Conservation (phyloP, 2,329 filamentous ascomycete genomes). For the Pseudophaeomoniella oleicola region DNA sequence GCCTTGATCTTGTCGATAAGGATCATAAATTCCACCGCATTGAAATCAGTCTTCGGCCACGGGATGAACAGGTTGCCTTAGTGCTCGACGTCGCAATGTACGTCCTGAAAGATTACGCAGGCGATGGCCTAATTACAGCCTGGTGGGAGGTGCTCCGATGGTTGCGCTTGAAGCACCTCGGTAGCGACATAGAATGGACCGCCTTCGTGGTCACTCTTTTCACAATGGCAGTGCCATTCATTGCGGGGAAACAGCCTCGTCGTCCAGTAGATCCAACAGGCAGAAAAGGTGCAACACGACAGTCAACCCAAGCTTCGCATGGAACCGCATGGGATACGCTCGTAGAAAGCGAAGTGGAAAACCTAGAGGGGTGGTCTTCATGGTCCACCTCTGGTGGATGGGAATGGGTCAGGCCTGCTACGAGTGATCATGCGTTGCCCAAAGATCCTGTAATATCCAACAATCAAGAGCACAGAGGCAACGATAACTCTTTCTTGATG, state of each 20-base stretch:
- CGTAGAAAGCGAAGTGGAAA: conserved; percentile 29
- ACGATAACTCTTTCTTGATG: conserved; percentile 4
- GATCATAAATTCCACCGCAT: conserved; percentile 50
- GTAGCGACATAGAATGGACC: conserved; percentile 52
- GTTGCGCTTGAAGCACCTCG: conserved; percentile 35
- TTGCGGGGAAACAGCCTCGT: conserved; percentile 15
- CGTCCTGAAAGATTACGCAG: conserved; percentile 42
- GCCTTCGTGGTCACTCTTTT: conserved; percentile 50
- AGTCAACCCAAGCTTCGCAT: background rate
- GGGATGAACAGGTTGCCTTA: conserved; percentile 45
- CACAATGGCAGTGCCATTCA: conserved; percentile 47
- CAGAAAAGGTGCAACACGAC: background rate
- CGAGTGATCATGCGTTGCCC: background rate
- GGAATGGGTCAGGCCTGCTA: conserved; percentile 44
- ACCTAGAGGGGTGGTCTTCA: conserved; percentile 22
- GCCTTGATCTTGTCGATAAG: conserved; percentile 53
- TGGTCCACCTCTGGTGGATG: conserved; percentile 49
- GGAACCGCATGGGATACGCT: conserved; percentile 29
- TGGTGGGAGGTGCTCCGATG: conserved; percentile 66
- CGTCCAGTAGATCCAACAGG: background rate
- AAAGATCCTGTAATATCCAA: background rate
- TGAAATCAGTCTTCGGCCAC: conserved; percentile 51
- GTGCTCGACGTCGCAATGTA: conserved; percentile 49
- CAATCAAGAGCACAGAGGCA: no score
- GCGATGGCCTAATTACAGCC: conserved; percentile 48